Evolutionary conservation across 225 moss, liverwort and hornwort species (phyloP).

Genomic region (Asterella californica): DNA sequence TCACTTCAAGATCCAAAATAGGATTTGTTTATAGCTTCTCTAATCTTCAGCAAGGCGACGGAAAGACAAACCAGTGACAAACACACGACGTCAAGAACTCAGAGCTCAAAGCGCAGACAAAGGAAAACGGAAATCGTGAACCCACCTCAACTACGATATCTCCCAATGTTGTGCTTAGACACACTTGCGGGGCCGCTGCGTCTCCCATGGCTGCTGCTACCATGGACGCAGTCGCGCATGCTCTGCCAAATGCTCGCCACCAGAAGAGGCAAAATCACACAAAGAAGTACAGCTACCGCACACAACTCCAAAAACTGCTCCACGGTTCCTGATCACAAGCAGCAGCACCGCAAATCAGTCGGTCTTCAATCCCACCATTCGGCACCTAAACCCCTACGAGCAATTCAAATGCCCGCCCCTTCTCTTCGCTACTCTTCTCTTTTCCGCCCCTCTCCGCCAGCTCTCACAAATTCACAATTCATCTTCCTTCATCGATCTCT

Average conservation of each 20-base stretch:
- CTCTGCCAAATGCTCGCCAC: slow-evolving; percentile 41
- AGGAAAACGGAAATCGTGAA: neutral
- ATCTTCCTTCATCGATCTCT: neutral
- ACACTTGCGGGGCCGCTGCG: slow-evolving; percentile 40
- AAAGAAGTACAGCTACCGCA: slow-evolving; percentile 33
- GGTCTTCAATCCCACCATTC: no score
- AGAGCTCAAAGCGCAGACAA: neutral
- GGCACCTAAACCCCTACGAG: no score
- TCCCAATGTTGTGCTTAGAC: slow-evolving; percentile 46
- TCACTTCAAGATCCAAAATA: no score
- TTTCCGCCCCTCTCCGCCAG: no score
- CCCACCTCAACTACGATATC: slow-evolving; percentile 48
- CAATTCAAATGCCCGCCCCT: neutral
- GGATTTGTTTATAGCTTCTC: no score
- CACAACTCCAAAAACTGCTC: slow-evolving; percentile 29
- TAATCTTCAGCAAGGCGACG: no score
- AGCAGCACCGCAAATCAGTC: neutral
- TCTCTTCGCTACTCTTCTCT: neutral
- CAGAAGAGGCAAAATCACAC: slow-evolving; percentile 40
- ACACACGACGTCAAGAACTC: neutral
- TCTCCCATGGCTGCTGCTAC: slow-evolving; percentile 36
- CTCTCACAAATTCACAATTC: neutral
- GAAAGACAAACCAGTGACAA: no score
- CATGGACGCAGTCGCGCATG: slow-evolving; percentile 33
- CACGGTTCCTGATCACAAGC: slow-evolving; percentile 18